phyloP scores from a whole-genome alignment of 2,329 filamentous ascomycete genomes.

The Diaporthe sp. region DNA sequence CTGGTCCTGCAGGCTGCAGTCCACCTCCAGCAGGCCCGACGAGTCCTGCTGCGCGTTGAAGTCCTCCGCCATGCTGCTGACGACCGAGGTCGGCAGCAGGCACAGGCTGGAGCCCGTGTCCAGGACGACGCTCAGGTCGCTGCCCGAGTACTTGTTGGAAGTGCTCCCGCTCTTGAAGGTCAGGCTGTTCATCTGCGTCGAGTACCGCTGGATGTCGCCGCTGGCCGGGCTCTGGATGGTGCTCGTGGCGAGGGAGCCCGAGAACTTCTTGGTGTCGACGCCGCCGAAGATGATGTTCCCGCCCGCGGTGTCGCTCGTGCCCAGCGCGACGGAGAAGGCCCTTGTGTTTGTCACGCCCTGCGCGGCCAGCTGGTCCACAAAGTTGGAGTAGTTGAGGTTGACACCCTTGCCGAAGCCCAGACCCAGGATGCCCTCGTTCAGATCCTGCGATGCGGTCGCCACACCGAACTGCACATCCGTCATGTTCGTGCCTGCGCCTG shows the following conservation, averaged over 20 bases:
- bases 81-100: constrained; percentile 72
- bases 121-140: constrained; percentile 65
- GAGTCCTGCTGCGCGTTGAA: constrained; percentile 61
- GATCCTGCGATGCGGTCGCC: constrained; percentile 60
- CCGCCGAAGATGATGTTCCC: constrained; percentile 60
- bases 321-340: constrained; percentile 53
- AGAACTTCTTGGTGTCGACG: constrained; percentile 61
- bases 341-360: constrained; percentile 62
- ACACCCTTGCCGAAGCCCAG: constrained; percentile 72
- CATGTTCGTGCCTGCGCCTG: constrained; percentile 53
- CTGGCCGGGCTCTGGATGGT: constrained; percentile 49
- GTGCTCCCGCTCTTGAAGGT: constrained; percentile 51
- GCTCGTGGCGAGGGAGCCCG: constrained; percentile 51
- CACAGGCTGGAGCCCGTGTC: constrained; percentile 79
- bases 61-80: constrained; percentile 59
- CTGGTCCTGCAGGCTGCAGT: constrained; percentile 50
- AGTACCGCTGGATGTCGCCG: constrained; percentile 55
- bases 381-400: constrained; percentile 59
- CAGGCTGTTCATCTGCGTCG: constrained; percentile 57
- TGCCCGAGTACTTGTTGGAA: constrained; percentile 45
- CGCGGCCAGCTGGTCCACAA: constrained; percentile 60
- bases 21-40: constrained; percentile 59
- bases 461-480: constrained; percentile 71
- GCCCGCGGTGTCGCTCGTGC: constrained; percentile 46
- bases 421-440: constrained; percentile 73